phyloP scores from a whole-genome alignment of 768 basidiomycete species.

The Auricularia sp. region DNA sequence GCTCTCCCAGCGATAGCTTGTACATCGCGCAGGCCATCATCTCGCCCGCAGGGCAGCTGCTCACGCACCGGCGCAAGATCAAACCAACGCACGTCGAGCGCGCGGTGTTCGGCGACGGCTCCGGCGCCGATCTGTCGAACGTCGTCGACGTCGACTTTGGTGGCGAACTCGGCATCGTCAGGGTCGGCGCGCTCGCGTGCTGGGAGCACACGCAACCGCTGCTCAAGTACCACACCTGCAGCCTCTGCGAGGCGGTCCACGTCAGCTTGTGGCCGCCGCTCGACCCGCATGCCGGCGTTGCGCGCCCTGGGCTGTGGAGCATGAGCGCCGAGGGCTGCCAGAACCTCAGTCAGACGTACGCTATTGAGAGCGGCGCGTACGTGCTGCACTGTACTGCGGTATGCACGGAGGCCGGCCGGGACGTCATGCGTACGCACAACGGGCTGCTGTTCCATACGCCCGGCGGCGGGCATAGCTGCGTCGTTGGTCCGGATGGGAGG shows the following conservation, averaged over 20 bases:
- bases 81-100: slow-evolving; percentile 11
- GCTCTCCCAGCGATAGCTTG: background rate
- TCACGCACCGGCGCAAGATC: slow-evolving; percentile 3
- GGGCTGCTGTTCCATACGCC: too few species aligned
- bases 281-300: too few species aligned
- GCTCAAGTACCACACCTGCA: background rate
- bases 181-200: slow-evolving; percentile 3
- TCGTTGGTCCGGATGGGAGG: too few species aligned
- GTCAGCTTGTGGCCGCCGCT: background rate
- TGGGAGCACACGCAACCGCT: slow-evolving; percentile 3
- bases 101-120: slow-evolving; percentile 6
- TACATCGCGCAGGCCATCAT: slow-evolving; percentile 4
- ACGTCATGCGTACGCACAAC: too few species aligned
- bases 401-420: too few species aligned
- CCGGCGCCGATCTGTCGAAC: background rate
- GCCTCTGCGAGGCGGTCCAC: background rate
- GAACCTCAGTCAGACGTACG: too few species aligned
- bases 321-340: too few species aligned
- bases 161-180: background rate
- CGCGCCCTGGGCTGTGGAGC: too few species aligned
- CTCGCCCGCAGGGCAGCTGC: slow-evolving; percentile 1
- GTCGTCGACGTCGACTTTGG: background rate
- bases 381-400: too few species aligned
- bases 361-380: too few species aligned
- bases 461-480: too few species aligned